Percentiles rank a stretch among this genome's conserved stretches.
Conservation (phyloP, 192 early-diverging fungal species). For the Tieghemiomyces parasiticus region DNA sequence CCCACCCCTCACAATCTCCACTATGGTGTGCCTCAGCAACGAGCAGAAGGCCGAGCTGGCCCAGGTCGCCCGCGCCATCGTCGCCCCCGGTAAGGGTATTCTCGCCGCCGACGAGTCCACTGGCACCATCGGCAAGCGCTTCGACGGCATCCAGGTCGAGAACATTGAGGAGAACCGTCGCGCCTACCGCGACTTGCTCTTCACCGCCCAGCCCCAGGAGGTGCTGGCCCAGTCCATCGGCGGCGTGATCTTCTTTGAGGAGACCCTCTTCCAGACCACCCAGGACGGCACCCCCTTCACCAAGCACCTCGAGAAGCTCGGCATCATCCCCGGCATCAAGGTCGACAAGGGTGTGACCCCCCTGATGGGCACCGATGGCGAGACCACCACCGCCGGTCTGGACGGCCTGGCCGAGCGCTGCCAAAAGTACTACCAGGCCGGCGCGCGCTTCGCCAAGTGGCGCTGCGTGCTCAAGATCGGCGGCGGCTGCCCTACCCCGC, state of each 20-base stretch:
- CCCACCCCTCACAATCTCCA: neutral
- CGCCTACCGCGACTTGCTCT: conserved; percentile 29
- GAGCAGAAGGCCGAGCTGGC: conserved; percentile 16
- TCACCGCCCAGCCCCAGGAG: conserved; percentile 12
- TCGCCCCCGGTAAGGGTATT: conserved; percentile 28
- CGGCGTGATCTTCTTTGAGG: conserved; percentile 29
- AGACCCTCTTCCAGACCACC: conserved; percentile 27
- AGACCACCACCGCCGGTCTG: conserved; percentile 27
- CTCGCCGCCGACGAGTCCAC: conserved; percentile 32
- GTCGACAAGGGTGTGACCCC: conserved; percentile 28
- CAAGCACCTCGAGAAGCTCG: conserved; percentile 19
- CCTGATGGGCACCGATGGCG: conserved; percentile 24
- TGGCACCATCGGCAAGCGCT: conserved; percentile 30
- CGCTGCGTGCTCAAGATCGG: conserved; percentile 27
- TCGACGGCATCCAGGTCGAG: conserved; percentile 21
- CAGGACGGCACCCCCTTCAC: conserved; percentile 22
- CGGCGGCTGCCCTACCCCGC: conserved; percentile 14
- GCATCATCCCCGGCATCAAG: conserved; percentile 28
- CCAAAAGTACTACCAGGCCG: conserved; percentile 25
- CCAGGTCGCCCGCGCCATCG: conserved; percentile 24
- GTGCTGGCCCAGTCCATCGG: conserved; percentile 22
- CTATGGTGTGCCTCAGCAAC: conserved; percentile 1
- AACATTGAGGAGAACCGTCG: conserved; percentile 31
- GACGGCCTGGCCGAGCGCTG: conserved; percentile 23
- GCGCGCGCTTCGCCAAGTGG: conserved; percentile 31